Conservation (phyloP, 2,329 filamentous ascomycete genomes). For the Clonostachys byssicola region DNA sequence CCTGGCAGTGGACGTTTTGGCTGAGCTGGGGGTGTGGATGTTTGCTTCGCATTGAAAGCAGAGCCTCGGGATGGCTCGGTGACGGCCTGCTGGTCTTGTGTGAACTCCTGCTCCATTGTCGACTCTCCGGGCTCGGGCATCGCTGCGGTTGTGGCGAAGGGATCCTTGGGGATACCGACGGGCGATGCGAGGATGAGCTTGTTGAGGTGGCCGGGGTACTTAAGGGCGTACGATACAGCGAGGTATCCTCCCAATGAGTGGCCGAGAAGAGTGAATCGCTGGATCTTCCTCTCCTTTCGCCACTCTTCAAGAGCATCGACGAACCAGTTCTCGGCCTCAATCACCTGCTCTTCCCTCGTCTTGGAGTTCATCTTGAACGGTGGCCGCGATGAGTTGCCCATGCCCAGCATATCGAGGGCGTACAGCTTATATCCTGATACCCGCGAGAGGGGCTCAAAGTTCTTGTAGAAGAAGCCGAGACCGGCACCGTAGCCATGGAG, state of each 20-base stretch:
- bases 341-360: slow-evolving; percentile 72
- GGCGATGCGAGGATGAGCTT: slow-evolving; percentile 95
- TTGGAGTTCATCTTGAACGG: slow-evolving; percentile 82
- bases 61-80: slow-evolving; percentile 22
- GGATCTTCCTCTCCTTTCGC: slow-evolving; percentile 82
- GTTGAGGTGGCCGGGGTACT: slow-evolving; percentile 91
- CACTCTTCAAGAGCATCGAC: slow-evolving; percentile 95
- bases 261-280: slow-evolving; percentile 88
- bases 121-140: slow-evolving; percentile 76
- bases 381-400: slow-evolving; percentile 85
- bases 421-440: slow-evolving; percentile 82
- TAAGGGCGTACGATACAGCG: slow-evolving; percentile 89
- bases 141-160: slow-evolving; percentile 76
- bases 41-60: slow-evolving; percentile 5
- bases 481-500: slow-evolving; percentile 95
- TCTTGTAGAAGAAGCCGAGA: slow-evolving; percentile 97
- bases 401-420: slow-evolving; percentile 90
- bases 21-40: slow-evolving; percentile 29
- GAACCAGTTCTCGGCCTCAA: slow-evolving; percentile 93
- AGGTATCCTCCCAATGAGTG: slow-evolving; percentile 95
- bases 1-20: slow-evolving; percentile 62
- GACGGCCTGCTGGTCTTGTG: slow-evolving; percentile 62
- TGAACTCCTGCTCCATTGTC: slow-evolving; percentile 72
- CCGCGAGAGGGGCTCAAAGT: slow-evolving; percentile 84
- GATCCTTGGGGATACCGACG: slow-evolving; percentile 91